These are phyloP conservation scores for Xylaria sp. DNA, from an alignment of 2,329 filamentous ascomycete genomes.

Conservation along the genomic window DNA sequence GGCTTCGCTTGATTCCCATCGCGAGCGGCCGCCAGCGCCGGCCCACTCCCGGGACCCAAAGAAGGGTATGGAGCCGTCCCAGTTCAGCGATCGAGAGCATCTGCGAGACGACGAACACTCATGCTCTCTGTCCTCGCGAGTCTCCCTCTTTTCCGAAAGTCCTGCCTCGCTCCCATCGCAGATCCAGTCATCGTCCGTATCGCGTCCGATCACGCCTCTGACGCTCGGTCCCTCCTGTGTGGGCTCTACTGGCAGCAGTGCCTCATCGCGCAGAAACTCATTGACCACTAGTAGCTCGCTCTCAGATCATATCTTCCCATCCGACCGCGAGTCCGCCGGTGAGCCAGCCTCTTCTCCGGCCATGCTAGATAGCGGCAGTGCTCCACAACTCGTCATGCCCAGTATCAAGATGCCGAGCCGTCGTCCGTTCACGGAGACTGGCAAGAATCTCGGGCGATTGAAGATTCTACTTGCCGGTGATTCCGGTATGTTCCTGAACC, in stretches of 20 bases:
- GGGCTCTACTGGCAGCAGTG: slow-evolving; percentile 52
- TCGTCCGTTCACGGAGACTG: slow-evolving; percentile 86
- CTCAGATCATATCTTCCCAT: slow-evolving; percentile 51
- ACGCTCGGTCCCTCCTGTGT: slow-evolving; percentile 49
- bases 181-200: slow-evolving; percentile 43
- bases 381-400: slow-evolving; percentile 94
- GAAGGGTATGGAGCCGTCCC: slow-evolving; percentile 34
- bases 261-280: slow-evolving; percentile 57
- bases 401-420: slow-evolving; percentile 90
- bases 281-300: slow-evolving; percentile 56
- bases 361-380: slow-evolving; percentile 55
- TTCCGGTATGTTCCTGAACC: slow-evolving; percentile 69
- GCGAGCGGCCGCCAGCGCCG: slow-evolving; percentile 41
- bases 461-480: slow-evolving; percentile 88
- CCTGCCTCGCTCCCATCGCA: slow-evolving; percentile 39
- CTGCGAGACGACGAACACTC: slow-evolving; percentile 25
- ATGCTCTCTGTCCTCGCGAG: slow-evolving; percentile 41
- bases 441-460: slow-evolving; percentile 81
- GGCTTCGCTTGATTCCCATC: slow-evolving; percentile 51
- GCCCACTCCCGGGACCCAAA: slow-evolving; percentile 42
- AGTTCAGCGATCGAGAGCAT: slow-evolving; percentile 34
- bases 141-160: slow-evolving; percentile 42
- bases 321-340: slow-evolving; percentile 53
- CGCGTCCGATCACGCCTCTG: slow-evolving; percentile 54
- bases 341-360: slow-evolving; percentile 51